Percentiles rank a stretch among this genome's conserved stretches.
phyloP scores from a whole-genome alignment of 2,329 filamentous ascomycete species.

The Exserohilum rostratum region DNA sequence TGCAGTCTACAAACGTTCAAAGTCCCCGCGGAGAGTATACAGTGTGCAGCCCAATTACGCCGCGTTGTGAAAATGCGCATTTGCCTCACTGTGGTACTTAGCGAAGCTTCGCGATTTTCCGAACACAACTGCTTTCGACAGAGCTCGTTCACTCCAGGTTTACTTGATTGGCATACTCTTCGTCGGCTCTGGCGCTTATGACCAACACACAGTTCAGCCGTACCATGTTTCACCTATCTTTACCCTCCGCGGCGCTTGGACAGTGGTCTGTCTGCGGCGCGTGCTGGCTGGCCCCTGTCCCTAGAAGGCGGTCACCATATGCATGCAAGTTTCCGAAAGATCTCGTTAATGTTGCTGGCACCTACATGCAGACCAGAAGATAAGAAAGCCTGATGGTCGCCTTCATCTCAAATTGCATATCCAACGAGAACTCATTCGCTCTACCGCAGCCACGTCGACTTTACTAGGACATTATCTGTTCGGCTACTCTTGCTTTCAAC shows the following conservation, averaged over 20 bases:
- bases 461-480: slow-evolving; percentile 1
- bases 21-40: neutral
- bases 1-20: slow-evolving; percentile 18
- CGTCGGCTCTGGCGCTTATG: slow-evolving; percentile 10
- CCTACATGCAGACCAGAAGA: slow-evolving; percentile 3
- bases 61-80: neutral
- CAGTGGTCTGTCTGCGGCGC: slow-evolving; percentile 5
- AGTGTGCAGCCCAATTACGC: neutral
- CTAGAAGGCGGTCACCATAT: slow-evolving; percentile 9
- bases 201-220: slow-evolving; percentile 6
- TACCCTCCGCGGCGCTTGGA: slow-evolving; percentile 6
- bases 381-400: neutral
- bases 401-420: neutral
- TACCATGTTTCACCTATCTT: slow-evolving; percentile 21
- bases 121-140: neutral
- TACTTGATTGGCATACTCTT: neutral
- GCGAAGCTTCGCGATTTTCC: neutral
- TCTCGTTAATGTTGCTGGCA: neutral
- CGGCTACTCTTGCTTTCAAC: neutral
- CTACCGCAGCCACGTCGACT: slow-evolving; percentile 13
- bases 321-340: slow-evolving; percentile 13
- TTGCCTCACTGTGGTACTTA: slow-evolving; percentile 1
- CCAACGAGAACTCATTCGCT: slow-evolving; percentile 4
- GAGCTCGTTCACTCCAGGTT: neutral
- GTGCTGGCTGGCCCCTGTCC: slow-evolving; percentile 10